Evolutionary conservation across 352 stramenopile genomes (phyloP), one percentile per base, ranked within the genome.

Genomic region (Phytopythium ostracodes): DNA sequence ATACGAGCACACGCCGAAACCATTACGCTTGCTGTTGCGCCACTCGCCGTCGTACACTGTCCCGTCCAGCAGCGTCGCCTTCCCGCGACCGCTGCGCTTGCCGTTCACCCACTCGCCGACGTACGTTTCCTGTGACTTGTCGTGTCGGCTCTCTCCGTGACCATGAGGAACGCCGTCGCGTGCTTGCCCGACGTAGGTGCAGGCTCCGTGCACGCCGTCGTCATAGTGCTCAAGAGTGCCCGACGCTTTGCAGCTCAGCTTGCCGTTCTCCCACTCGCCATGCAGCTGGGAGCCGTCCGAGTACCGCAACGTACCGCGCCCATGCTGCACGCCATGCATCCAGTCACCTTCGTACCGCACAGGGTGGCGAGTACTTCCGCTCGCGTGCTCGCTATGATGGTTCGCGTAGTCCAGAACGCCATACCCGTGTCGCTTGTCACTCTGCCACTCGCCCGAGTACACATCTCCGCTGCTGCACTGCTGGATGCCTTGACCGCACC

Each of bases 21-120:
- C 88, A 59, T 97, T 96, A 33, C 85, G 78, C 44, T 88, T 87
- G 44, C 87, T 81, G 42, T 88, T 92, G 44, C 80, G 76, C 85
- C 86, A 97, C 57, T 95, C 85, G 31, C 90, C 90, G 7, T 64
- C 73, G 63, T 94, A 97, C 22, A 82, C 79, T 9, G 85, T 94
- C n/a, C 89, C 85, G 59, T 97, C 90, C 0, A 66, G 64, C 4
- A 85, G 64, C 15, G 77, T 91, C 10, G 54, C 65, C 14, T 79
- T 66, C 5, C 80, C 81, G 20, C 85, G 67, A 6, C 84, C 81
- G 54, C 70, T 78, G 35, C 84, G 80, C 55, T 70, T 69, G 0
- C 81, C 84, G 17, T 64, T 56, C 1, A 69, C 44, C 79, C 82
- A 91, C 15, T 59, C 58, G 0, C 81, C 84, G 15, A 68, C 67